Base-by-base conservation (phyloP, 805 yeast genomes). In the Candida broadrunensis region DNA sequence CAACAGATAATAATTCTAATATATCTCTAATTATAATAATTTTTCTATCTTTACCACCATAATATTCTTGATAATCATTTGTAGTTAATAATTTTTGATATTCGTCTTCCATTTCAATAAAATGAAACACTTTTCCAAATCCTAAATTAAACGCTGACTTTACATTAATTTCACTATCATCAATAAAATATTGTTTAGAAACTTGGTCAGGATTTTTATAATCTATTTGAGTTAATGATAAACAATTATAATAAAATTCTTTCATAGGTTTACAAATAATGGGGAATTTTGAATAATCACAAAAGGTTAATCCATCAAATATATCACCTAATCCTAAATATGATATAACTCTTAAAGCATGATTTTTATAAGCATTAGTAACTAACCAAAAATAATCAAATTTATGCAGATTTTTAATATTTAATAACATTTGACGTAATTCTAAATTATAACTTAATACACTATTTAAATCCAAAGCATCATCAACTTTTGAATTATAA, bases 291-390 rank as follows among this genome's bases (percentile, higher is more conserved):
- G 80, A 69, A 58, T 93, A 93, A 65, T 93, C 95, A 65, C 99
- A 93, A 63, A 70, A 91, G 1, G 97, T 88, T 50, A 93, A 74
- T 0, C 99, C 99, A 49, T 91, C 98, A 58, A 93, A 90, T 40
- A 88, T 58, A 58, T 90, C 97, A n/a, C 91, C 97, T 21, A 91
- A 60, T 2, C 97, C 97, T 36, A 91, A 68, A 36, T 91, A 70
- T 33, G 81, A 74, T 15, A 89, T 73, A 23, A 88, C 95, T 37
- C 97, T 73, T 34, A 81, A 53, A 0, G 91, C 99, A 63, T 91
- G 99, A 54, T 80, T 88, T 57, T 83, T 82, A 66, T 91, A 91
- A 1, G 99, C 98, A 60, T 91, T 91, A 4, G 99, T 91, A 55
- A 88, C 85, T 33, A 93, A 73, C 99, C 99, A 91, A 47, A 91